Evolutionary conservation across 2,329 filamentous ascomycete genomes (phyloP).

Genomic region (Ceratocystiopsis minuta): DNA sequence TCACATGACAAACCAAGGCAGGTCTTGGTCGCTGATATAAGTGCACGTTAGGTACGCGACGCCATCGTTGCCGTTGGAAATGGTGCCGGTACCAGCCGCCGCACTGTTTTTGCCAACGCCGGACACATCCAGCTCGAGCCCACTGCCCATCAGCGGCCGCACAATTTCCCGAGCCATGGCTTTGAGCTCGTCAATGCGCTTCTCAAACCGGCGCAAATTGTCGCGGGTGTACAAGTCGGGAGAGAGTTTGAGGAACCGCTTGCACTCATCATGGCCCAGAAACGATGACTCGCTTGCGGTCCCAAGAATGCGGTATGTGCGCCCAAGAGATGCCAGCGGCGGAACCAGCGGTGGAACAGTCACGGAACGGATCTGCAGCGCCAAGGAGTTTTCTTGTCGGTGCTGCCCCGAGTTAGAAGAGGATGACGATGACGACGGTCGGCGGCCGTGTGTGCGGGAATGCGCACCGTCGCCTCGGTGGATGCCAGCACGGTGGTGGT

Average conservation of each 20-base stretch:
- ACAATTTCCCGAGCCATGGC: conserved; percentile 66
- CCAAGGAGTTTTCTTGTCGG: conserved; percentile 1
- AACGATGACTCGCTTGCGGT: conserved; percentile 43
- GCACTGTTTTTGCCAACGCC: conserved; percentile 18
- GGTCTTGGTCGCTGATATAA: conserved; percentile 27
- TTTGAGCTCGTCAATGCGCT: conserved; percentile 77
- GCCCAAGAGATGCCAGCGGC: conserved; percentile 43
- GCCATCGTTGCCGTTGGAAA: conserved; percentile 18
- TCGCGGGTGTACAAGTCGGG: conserved; percentile 73
- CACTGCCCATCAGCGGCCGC: conserved; percentile 69
- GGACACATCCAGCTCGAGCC: conserved; percentile 60
- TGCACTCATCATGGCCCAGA: conserved; percentile 71
- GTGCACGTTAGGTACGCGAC: conserved; percentile 35
- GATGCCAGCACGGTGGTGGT: conserved; percentile 8
- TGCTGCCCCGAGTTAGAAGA: not conserved
- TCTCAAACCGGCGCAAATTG: conserved; percentile 71
- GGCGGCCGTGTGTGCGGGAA: conserved; percentile 11
- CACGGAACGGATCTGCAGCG: conserved; percentile 12
- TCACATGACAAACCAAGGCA: conserved; percentile 26
- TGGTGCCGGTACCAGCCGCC: conserved; percentile 19
- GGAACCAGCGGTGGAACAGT: conserved; percentile 12
- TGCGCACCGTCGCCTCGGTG: conserved; percentile 7
- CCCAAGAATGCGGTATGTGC: conserved; percentile 63
- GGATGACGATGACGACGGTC: conserved; percentile 10
- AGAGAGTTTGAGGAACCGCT: conserved; percentile 69